phyloP scores from a whole-genome alignment of 73 alveolate species.

The Effrenium voratum region DNA sequence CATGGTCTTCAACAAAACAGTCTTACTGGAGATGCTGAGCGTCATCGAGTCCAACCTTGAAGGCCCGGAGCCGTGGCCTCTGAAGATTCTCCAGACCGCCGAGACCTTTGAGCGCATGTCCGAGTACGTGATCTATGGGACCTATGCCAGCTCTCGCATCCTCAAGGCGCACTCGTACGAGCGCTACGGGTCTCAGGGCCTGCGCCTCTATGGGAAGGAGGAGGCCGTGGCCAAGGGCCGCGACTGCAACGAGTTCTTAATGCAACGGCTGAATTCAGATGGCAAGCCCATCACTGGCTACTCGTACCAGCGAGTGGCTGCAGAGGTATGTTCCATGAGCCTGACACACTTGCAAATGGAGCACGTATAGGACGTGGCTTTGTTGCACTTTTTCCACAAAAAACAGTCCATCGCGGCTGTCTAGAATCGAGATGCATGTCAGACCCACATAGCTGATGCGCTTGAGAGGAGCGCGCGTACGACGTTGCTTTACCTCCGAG shows the following conservation, averaged over 20 bases:
- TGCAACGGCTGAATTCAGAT: neutral
- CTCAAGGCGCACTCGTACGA: slow-evolving; percentile 14
- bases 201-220: slow-evolving; percentile 5
- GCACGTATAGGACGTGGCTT: neutral
- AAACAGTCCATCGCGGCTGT: too few relatives aligned
- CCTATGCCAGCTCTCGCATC: neutral
- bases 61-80: neutral
- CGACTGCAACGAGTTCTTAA: neutral
- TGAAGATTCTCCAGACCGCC: neutral
- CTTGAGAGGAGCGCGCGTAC: too few relatives aligned
- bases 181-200: neutral
- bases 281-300: slow-evolving; percentile 27
- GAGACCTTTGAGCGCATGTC: slow-evolving; percentile 16
- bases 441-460: too few relatives aligned
- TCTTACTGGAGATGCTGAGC: slow-evolving; percentile 2
- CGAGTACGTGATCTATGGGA: slow-evolving; percentile 15
- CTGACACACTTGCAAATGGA: slow-evolving; percentile 58
- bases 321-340: neutral
- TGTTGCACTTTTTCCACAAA: neutral
- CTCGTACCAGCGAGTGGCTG: slow-evolving; percentile 24
- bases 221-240: slow-evolving; percentile 35
- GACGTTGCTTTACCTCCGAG: too few relatives aligned
- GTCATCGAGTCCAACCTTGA: neutral
- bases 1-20: slow-evolving; percentile 29
- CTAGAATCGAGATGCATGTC: too few relatives aligned